These are phyloP conservation scores for Gautieria morchelliformis DNA, from an alignment of 768 basidiomycete genomes.

Conservation along the genomic window DNA sequence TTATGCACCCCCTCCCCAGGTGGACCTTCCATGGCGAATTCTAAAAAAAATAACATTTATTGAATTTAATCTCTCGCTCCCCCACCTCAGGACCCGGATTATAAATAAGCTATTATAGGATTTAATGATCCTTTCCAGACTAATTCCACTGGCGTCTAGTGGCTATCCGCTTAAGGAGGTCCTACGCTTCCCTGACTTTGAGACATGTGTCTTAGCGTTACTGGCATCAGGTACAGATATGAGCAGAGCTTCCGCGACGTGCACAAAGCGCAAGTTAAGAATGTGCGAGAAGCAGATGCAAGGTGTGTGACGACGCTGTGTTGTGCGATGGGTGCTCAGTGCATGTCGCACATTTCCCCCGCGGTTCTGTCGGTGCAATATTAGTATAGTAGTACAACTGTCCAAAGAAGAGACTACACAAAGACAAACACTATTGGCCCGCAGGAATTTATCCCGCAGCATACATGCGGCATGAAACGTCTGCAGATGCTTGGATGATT, in stretches of 20 bases:
- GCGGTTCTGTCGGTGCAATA: neutral
- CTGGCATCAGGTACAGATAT: slow-evolving; percentile 9
- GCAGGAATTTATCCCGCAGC: neutral
- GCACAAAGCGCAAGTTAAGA: slow-evolving; percentile 22
- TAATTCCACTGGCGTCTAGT: too few species aligned
- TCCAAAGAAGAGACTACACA: neutral
- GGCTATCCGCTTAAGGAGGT: neutral
- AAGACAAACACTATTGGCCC: neutral
- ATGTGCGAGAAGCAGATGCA: slow-evolving; percentile 29
- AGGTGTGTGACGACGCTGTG: slow-evolving; percentile 27
- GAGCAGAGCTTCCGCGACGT: slow-evolving; percentile 28
- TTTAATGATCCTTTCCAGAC: too few species aligned
- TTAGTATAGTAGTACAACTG: slow-evolving; percentile 10
- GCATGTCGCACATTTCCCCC: slow-evolving; percentile 10
- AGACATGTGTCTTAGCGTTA: neutral
- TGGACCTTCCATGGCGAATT: too few species aligned
- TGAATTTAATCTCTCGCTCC: too few species aligned
- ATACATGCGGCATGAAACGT: slow-evolving; percentile 6
- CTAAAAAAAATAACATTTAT: too few species aligned
- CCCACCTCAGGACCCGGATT: too few species aligned
- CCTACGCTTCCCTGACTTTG: neutral
- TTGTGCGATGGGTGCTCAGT: slow-evolving; percentile 13
- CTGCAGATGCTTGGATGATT: neutral
- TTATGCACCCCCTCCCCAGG: too few species aligned
- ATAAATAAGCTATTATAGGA: too few species aligned